phyloP scores from a whole-genome alignment of 495 filamentous ascomycete species.

The Hypoxylon cercidicola region DNA sequence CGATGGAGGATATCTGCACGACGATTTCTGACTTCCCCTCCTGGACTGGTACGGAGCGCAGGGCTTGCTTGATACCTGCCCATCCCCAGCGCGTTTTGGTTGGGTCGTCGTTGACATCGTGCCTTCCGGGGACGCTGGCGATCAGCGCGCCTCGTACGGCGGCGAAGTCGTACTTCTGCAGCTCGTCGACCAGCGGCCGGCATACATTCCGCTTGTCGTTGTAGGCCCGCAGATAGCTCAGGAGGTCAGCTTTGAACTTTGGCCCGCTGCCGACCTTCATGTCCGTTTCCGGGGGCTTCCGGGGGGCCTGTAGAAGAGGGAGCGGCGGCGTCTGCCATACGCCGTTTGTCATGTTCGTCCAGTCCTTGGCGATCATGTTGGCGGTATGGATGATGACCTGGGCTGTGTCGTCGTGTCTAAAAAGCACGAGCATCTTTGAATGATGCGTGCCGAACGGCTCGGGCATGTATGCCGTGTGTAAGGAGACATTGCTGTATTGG shows the following conservation, averaged over 20 bases:
- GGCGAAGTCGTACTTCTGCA: slow-evolving; percentile 75
- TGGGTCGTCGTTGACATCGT: slow-evolving; percentile 57
- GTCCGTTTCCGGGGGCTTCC: slow-evolving; percentile 1
- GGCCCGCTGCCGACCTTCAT: slow-evolving; percentile 66
- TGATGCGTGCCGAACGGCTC: slow-evolving; percentile 88
- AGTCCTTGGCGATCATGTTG: slow-evolving; percentile 88
- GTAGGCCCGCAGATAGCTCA: slow-evolving; percentile 78
- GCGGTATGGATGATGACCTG: slow-evolving; percentile 90
- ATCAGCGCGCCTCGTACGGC: slow-evolving; percentile 77
- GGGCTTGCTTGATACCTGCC: slow-evolving; percentile 69
- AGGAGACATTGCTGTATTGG: slow-evolving; percentile 72
- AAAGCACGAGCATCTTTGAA: slow-evolving; percentile 83
- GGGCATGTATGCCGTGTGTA: slow-evolving; percentile 82
- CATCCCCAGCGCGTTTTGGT: slow-evolving; percentile 75
- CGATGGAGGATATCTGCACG: slow-evolving; percentile 84
- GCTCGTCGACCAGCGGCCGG: slow-evolving; percentile 61
- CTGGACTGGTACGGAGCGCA: slow-evolving; percentile 62
- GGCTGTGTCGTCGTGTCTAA: slow-evolving; percentile 78
- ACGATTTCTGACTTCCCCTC: slow-evolving; percentile 67
- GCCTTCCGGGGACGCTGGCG: slow-evolving; percentile 77
- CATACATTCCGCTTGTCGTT: slow-evolving; percentile 62
- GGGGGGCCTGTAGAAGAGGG: slow-evolving; percentile 49
- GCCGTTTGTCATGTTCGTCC: slow-evolving; percentile 87
- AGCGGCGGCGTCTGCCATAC: slow-evolving; percentile 84
- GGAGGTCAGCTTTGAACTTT: slow-evolving; percentile 79